Base-by-base conservation (phyloP, 768 basidiomycete genomes). In the Suillus plorans region DNA sequence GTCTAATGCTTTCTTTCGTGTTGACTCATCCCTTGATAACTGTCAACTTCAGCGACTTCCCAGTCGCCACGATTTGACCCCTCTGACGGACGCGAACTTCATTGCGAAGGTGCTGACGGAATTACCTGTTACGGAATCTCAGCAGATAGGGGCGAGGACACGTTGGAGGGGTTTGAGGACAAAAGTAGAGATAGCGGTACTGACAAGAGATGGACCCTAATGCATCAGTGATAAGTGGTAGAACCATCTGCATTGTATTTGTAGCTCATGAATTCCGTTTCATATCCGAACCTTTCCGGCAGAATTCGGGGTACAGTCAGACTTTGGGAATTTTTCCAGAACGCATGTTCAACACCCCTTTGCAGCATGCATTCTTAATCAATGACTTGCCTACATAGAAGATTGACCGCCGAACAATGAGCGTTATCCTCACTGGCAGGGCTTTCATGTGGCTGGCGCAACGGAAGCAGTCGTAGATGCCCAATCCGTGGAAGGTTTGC, bases 1-100 rank as follows among this genome's bases (percentile, higher is more conserved):
- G 87, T 76, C 2, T 39, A 8, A 28, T 55, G 22, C 10, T 31
- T 28, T 0, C 13, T 64, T 1, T 14, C 25, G 1, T 36, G 61
- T 67, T 66, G 52, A 66, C 64, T 14, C 2, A 0, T 16, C 6
- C n/a, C 20, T 53, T 61, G n/a, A 61, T 25, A 12, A 14, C 39
- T 9, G 4, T 28, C 34, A 13, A n/a, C 49, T 10, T 20, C 22
- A 94, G 91, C 82, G 81, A 71, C 80, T 93, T 0, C 91, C 90
- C 0, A 84, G 79, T 68, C 86, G 86, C 31, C 85, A 91, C 68
- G 97, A 99, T 75, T 76, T 97, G 50, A 91, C 92, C 0, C 93
- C 92, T 3, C 82, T 99, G 22, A 97, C 95, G 1, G 93, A 97
- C 70, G 82, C 90, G 20, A 89, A 85, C 59, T 98, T 91, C 76